These are phyloP conservation scores for Vigna reflexopilosa DNA, from an alignment of 306 rosid species.

Conservation along the genomic window DNA sequence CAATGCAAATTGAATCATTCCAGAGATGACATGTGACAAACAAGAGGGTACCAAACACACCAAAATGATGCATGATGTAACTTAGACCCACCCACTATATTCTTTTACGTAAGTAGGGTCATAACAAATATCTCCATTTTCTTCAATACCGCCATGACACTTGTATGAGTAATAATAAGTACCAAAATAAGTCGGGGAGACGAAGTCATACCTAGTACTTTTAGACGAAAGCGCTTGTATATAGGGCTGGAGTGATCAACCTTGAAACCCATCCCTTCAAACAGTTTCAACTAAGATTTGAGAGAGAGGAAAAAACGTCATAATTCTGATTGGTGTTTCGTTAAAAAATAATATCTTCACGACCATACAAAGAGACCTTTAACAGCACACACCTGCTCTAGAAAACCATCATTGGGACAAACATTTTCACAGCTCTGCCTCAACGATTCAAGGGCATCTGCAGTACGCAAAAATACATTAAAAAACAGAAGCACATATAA, in stretches of 20 bases:
- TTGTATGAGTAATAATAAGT: not conserved
- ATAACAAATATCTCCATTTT: not conserved
- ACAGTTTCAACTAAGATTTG: constrained; percentile 72
- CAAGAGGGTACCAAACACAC: constrained; percentile 14
- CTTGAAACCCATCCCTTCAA: constrained; percentile 92
- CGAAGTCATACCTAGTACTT: constrained; percentile 66
- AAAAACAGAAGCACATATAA: not conserved
- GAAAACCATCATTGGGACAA: constrained; percentile 97
- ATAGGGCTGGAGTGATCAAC: constrained; percentile 74
- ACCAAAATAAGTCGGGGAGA: constrained; percentile 4
- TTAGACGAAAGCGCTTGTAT: constrained; percentile 85
- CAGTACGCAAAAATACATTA: constrained; percentile 29
- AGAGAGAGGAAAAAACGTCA: constrained; percentile 26
- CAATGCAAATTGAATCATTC: constrained; percentile 19
- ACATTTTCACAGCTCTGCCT: constrained; percentile 78
- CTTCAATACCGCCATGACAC: constrained; percentile 6
- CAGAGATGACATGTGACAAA: constrained; percentile 27
- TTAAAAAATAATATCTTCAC: not conserved
- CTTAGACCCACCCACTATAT: constrained; percentile 13
- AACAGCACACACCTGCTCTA: constrained; percentile 74
- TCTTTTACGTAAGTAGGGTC: constrained; percentile 1
- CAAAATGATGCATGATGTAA: not conserved
- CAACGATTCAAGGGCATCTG: constrained; percentile 90
- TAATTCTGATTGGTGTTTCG: not conserved
- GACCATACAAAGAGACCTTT: constrained; percentile 25